These are phyloP conservation scores for Saturnispora bothae DNA, from an alignment of 805 yeast species.

Conservation along the genomic window DNA sequence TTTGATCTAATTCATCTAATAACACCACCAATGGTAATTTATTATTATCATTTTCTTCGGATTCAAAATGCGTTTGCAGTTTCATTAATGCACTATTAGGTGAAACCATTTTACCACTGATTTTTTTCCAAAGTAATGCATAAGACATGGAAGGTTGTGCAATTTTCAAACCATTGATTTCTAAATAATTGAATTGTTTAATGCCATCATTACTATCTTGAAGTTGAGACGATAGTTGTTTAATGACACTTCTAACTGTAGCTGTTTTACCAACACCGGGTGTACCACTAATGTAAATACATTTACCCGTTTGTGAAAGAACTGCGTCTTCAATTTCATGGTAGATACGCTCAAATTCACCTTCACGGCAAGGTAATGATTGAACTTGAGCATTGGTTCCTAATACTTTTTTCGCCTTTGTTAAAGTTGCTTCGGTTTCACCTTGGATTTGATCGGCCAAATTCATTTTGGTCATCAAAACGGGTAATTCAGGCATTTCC, in stretches of 20 bases:
- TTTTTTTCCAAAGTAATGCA: slow-evolving; percentile 69
- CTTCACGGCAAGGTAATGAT: slow-evolving; percentile 76
- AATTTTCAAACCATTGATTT: slow-evolving; percentile 84
- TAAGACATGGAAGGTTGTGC: slow-evolving; percentile 73
- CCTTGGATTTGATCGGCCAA: slow-evolving; percentile 8
- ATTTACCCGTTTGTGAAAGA: slow-evolving; percentile 61
- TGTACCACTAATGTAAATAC: slow-evolving; percentile 88
- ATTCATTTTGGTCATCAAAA: slow-evolving; percentile 6
- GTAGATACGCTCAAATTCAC: slow-evolving; percentile 65
- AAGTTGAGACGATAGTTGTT: slow-evolving; percentile 38
- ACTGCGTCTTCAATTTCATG: slow-evolving; percentile 62
- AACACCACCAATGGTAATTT: slow-evolving; percentile 58
- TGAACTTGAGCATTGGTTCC: slow-evolving; percentile 32
- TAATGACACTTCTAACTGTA: slow-evolving; percentile 77
- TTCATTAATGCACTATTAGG: slow-evolving; percentile 54
- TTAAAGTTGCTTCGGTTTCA: slow-evolving; percentile 18
- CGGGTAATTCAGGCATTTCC: slow-evolving; percentile 10
- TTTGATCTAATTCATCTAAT: slow-evolving; percentile 88
- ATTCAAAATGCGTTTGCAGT: slow-evolving; percentile 60
- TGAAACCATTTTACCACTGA: slow-evolving; percentile 49
- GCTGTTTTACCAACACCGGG: slow-evolving; percentile 98
- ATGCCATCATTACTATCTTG: slow-evolving; percentile 14
- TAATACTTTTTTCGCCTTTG: slow-evolving; percentile 31
- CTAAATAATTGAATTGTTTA: slow-evolving; percentile 56
- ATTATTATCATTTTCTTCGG: slow-evolving; percentile 15